Conservation (phyloP, 1,284 basidiomycete species). For the Pterulicium gracile region DNA sequence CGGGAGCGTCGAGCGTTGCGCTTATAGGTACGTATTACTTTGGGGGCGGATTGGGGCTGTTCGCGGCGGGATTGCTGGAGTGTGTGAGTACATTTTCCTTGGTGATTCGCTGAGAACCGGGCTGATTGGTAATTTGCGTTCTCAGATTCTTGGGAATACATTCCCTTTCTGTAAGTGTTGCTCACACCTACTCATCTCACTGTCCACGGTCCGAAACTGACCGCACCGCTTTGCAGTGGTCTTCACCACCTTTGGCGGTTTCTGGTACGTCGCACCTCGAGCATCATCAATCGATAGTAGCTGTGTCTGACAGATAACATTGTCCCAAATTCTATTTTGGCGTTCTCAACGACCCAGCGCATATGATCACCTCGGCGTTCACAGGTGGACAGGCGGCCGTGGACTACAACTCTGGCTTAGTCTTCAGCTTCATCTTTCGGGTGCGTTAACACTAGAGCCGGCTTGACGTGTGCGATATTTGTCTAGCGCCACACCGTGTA, state of each 20-base stretch:
- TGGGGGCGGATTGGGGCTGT: conserved; percentile 12
- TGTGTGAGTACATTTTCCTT: conserved; percentile 11
- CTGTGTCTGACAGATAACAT: neutral
- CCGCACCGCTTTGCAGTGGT: conserved; percentile 9
- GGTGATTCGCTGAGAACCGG: neutral
- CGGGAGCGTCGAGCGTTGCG: conserved; percentile 9
- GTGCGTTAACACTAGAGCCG: neutral
- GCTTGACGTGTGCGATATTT: no score
- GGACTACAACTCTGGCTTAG: neutral
- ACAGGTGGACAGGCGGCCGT: neutral
- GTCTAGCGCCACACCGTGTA: no score
- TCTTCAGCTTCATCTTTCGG: neutral
- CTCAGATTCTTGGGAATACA: conserved; percentile 15
- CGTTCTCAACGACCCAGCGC: neutral
- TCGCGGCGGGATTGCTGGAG: conserved; percentile 13
- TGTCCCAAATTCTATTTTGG: neutral
- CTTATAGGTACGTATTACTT: conserved; percentile 13
- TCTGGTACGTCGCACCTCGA: conserved; percentile 10
- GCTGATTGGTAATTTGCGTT: conserved; percentile 1
- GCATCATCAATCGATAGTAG: neutral
- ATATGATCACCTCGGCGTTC: neutral
- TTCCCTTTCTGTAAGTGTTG: conserved; percentile 10
- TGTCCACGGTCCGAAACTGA: neutral
- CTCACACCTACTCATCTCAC: neutral
- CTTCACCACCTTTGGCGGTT: conserved; percentile 13